These are phyloP conservation scores for Botrytis porri DNA, from an alignment of 2,329 filamentous ascomycete genomes.

Conservation along the genomic window DNA sequence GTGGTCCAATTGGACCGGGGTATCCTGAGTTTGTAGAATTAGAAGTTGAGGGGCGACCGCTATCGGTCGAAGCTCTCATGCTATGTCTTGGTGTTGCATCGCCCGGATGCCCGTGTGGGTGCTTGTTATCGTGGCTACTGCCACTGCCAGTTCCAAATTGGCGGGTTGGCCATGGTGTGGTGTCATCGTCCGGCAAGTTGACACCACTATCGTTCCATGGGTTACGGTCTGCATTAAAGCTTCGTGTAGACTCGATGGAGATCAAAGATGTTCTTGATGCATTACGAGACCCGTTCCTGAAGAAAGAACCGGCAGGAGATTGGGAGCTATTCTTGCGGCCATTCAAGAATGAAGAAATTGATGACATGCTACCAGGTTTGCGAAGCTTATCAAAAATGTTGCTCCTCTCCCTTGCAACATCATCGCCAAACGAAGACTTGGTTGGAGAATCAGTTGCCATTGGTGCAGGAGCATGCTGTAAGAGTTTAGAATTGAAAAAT, in stretches of 20 bases:
- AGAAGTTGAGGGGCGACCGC: constrained; percentile 88
- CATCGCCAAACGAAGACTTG: constrained; percentile 78
- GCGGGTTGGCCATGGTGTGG: constrained; percentile 57
- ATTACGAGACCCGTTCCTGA: constrained; percentile 86
- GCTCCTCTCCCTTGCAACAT: constrained; percentile 73
- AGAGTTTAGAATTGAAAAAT: constrained; percentile 94
- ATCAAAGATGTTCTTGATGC: constrained; percentile 94
- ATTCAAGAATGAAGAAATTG: constrained; percentile 92
- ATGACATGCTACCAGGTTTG: constrained; percentile 91
- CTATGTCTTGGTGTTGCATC: constrained; percentile 82
- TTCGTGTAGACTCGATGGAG: constrained; percentile 92
- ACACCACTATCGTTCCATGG: constrained; percentile 98
- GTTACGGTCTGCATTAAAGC: constrained; percentile 86
- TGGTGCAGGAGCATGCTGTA: constrained; percentile 84
- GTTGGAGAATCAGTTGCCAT: constrained; percentile 85
- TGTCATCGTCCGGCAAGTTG: constrained; percentile 85
- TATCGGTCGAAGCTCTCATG: constrained; percentile 81
- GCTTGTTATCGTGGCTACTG: constrained; percentile 57
- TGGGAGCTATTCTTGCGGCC: constrained; percentile 91
- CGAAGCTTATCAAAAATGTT: constrained; percentile 88
- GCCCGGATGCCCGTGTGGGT: constrained; percentile 63
- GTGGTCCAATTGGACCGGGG: constrained; percentile 87
- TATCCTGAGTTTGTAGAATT: constrained; percentile 96
- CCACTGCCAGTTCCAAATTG: constrained; percentile 64
- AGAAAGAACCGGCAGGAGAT: constrained; percentile 77